Evolutionary conservation across 768 basidiomycete species (phyloP), one percentile per base, ranked within the genome.

Genomic region (Infundibulicybe gibba): DNA sequence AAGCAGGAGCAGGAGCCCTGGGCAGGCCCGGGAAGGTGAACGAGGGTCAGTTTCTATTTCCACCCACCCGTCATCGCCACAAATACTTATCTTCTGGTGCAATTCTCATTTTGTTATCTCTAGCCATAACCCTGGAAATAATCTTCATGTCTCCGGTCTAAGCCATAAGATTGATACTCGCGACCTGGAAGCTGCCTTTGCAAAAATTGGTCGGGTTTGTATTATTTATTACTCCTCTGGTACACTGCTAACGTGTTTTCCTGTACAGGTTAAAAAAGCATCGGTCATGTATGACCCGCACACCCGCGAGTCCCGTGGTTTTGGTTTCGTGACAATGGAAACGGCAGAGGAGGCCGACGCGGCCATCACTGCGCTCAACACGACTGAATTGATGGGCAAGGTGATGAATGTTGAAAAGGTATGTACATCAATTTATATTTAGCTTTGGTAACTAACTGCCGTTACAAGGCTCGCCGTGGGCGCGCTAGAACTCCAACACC

Each of bases 401-500:
- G 72, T 77, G 25, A 77, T 93, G 45, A 88, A 77, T 49, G 88
- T 99, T n/a, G 90, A 94, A 71, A 94, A 87, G 76, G 91, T 89
- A 43, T 31, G 61, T 60, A 8, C 21, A 25, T 3, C 42, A 16
- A 32, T 40, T 21, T 8, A 3, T 15, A 17, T 39, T 4, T 6
- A 21, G 6, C 43, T 6, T 20, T 15, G 42, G 34, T 8, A 42
- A 8, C 33, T 50, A 40, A 45, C 31, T 42, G 15, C 43, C 55
- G 16, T 35, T 46, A 19, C 16, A 47, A 91, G 90, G 92, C 92
- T 53, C 87, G 91, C 43, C 86, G 91, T 54, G 92, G 87, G 47
- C 85, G 92, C 51, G 92, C 91, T 14, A 77, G 92, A 53, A 90
- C 92, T 11, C 89, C 95, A 2, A 99, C 95, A 5, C 95, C 95